phyloP scores from a whole-genome alignment of 139 green algal genomes.

The Astrephomene gubernaculifera region DNA sequence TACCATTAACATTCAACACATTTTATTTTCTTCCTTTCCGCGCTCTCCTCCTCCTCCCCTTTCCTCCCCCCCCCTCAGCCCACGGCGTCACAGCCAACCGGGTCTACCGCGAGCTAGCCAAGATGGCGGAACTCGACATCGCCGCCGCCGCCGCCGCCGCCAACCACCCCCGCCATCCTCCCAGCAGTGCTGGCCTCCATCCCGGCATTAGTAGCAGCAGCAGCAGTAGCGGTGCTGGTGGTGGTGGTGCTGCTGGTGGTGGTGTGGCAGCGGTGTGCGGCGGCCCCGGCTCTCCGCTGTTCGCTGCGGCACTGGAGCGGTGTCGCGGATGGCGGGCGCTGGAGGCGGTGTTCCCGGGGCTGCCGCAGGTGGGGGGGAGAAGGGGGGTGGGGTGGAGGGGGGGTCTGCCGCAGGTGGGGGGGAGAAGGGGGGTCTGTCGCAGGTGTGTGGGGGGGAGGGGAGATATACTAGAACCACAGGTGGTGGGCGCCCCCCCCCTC shows the following conservation, averaged over 20 bases:
- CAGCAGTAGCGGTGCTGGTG: background rate
- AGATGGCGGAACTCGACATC: slow-evolving; percentile 15
- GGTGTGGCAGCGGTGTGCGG: background rate
- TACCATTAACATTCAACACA: background rate
- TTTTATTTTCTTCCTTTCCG: background rate
- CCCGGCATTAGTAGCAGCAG: background rate
- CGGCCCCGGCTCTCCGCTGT: background rate
- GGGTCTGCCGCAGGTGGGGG: too few relatives aligned
- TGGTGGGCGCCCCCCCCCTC: background rate
- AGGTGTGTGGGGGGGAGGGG: background rate
- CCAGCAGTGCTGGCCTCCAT: background rate
- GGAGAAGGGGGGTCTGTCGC: background rate
- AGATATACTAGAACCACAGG: background rate
- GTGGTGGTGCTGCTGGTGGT: background rate
- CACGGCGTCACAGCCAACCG: slow-evolving; percentile 12
- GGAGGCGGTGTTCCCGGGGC: slow-evolving; percentile 4
- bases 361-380: slow-evolving; percentile 1
- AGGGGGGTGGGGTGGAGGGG: background rate
- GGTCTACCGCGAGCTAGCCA: slow-evolving; percentile 25
- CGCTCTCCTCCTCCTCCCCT: background rate
- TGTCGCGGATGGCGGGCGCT: slow-evolving; percentile 9
- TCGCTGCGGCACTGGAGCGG: background rate
- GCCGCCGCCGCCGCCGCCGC: background rate
- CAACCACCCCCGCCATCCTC: background rate
- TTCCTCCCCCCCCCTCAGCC: background rate